These are phyloP conservation scores for Penicillium paneum DNA, from an alignment of 2,329 filamentous ascomycete genomes.

Conservation along the genomic window DNA sequence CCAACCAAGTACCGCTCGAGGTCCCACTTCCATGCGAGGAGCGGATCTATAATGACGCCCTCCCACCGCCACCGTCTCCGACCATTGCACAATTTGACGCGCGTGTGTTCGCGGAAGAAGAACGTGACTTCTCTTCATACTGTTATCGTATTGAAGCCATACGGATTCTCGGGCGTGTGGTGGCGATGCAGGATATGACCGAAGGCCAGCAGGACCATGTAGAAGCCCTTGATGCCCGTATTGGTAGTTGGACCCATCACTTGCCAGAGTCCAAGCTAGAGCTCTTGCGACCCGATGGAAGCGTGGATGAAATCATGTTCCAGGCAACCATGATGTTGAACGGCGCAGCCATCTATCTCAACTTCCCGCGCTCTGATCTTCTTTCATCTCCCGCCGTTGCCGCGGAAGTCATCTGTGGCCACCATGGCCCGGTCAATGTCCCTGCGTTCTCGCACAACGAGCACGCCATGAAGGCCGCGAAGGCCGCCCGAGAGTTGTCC, in stretches of 20 bases:
- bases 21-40: constrained; percentile 81
- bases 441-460: constrained; percentile 41
- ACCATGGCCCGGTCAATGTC: constrained; percentile 37
- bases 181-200: constrained; percentile 45
- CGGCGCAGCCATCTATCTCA: constrained; percentile 65
- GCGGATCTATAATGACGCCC: constrained; percentile 53
- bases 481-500: constrained; percentile 73
- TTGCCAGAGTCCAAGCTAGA: constrained; percentile 70
- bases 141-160: constrained; percentile 79
- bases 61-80: constrained; percentile 57
- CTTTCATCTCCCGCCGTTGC: constrained; percentile 52
- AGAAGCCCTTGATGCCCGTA: constrained; percentile 56
- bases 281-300: constrained; percentile 65
- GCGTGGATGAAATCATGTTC: constrained; percentile 86
- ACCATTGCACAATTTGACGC: constrained; percentile 75
- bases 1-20: constrained; percentile 65
- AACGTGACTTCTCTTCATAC: constrained; percentile 72
- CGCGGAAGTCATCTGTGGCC: constrained; percentile 49
- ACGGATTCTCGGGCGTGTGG: constrained; percentile 72
- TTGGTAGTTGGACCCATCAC: constrained; percentile 75
- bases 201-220: constrained; percentile 53
- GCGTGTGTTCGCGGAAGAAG: constrained; percentile 67
- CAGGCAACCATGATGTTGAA: constrained; percentile 79
- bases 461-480: constrained; percentile 77
- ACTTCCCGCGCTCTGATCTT: constrained; percentile 75